Conservation (phyloP, 176 grass and related monocot genomes). For the Sorghum bicolor region Sorghum_bicolor_NCBIv3 NC_012877.2:50641001-50641500, state of each 20-base stretch:
- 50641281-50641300: conserved; percentile 48
- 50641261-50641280: conserved; percentile 55
- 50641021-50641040: neutral
- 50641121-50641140: neutral
- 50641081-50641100: neutral
- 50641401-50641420: conserved; percentile 76
- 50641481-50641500: conserved; percentile 90
- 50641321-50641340: conserved; percentile 88
- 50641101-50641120: neutral
- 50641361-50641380: conserved; percentile 85
- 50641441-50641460: conserved; percentile 91
- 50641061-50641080: neutral
- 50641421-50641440: conserved; percentile 94
- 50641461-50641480: conserved; percentile 81
- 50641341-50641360: conserved; percentile 72
- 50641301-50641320: conserved; percentile 58
- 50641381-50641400: conserved; percentile 86
- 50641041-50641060: neutral
- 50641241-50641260: conserved; percentile 29
- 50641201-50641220: neutral
- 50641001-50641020: neutral
- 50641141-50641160: neutral
- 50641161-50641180: neutral
- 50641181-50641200: neutral
- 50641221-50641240: neutral